A percentile compares a stretch with the other conserved stretches of the same genome.
These are phyloP conservation scores for Aureobasidium sp. DNA, from an alignment of 2,329 filamentous ascomycete genomes.

Conservation along the genomic window DNA sequence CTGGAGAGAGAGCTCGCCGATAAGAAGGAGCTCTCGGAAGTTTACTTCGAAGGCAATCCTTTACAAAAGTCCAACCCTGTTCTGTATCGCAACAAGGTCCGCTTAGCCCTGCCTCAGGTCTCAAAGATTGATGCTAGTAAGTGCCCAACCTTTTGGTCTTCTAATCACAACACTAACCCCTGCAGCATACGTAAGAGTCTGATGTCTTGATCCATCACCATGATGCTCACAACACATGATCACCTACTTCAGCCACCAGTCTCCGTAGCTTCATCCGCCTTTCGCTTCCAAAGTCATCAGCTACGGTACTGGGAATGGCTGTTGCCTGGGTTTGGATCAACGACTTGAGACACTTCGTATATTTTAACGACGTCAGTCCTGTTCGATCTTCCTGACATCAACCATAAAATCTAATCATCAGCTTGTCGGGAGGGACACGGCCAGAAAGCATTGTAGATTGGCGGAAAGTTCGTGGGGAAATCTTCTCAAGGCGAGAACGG, in stretches of 20 bases:
- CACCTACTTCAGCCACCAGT: neutral
- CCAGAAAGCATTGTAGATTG: neutral
- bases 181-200: slow-evolving; percentile 11
- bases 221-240: neutral
- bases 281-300: neutral
- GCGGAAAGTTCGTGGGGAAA: neutral
- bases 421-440: neutral
- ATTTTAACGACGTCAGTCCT: neutral
- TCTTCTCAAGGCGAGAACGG: neutral
- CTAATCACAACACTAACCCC: neutral
- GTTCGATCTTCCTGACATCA: neutral
- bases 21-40: slow-evolving; percentile 73
- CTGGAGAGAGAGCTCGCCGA: slow-evolving; percentile 69
- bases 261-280: neutral
- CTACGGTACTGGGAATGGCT: too few relatives aligned
- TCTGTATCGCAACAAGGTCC: slow-evolving; percentile 88
- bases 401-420: neutral
- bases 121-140: slow-evolving; percentile 95
- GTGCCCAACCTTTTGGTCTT: slow-evolving; percentile 32
- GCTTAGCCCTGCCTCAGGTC: slow-evolving; percentile 76
- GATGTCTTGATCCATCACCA: neutral
- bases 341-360: too few relatives aligned
- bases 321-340: neutral
- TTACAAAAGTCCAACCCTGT: slow-evolving; percentile 71
- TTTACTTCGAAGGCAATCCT: slow-evolving; percentile 95